Evolutionary conservation across 1,139 yeast genomes (phyloP).

Genomic region (Suhomyces terraborum): DNA sequence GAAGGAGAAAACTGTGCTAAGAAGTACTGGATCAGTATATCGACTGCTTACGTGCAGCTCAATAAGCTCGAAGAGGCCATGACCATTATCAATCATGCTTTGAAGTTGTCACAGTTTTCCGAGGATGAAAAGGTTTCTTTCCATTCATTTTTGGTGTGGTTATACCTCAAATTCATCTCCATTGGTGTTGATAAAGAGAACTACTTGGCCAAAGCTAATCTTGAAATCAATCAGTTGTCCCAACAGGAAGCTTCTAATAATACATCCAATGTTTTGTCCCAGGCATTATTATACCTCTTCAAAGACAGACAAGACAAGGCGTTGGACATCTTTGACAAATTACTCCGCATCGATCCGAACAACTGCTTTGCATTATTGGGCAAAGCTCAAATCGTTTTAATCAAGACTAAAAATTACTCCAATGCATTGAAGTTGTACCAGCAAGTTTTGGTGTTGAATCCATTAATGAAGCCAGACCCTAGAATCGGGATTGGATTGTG

Average conservation of each 20-base stretch:
- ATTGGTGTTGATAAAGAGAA: conserved; percentile 30
- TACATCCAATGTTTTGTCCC: conserved; percentile 55
- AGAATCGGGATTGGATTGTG: conserved; percentile 94
- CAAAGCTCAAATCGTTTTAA: conserved; percentile 78
- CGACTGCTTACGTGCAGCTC: conserved; percentile 73
- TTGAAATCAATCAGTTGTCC: conserved; percentile 23
- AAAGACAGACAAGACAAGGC: conserved; percentile 64
- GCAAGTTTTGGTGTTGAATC: conserved; percentile 74
- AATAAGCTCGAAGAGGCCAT: conserved; percentile 63
- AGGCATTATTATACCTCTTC: conserved; percentile 53
- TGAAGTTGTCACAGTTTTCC: conserved; percentile 42
- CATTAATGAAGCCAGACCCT: conserved; percentile 84
- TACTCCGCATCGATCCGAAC: conserved; percentile 50
- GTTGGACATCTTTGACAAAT: conserved; percentile 57
- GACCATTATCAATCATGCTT: conserved; percentile 63
- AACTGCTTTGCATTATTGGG: conserved; percentile 82
- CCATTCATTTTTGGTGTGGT: conserved; percentile 73
- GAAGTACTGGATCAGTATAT: conserved; percentile 82
- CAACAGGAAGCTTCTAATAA: conserved; percentile 21
- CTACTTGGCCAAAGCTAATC: conserved; percentile 27
- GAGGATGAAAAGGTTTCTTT: conserved; percentile 56
- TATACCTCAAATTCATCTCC: conserved; percentile 48
- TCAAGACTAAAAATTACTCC: conserved; percentile 65
- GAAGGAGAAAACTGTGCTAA: conserved; percentile 76
- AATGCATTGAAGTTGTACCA: conserved; percentile 83